These are phyloP conservation scores for Colletotrichum sp. DNA, from an alignment of 2,329 filamentous ascomycete genomes.

Conservation along the genomic window DNA sequence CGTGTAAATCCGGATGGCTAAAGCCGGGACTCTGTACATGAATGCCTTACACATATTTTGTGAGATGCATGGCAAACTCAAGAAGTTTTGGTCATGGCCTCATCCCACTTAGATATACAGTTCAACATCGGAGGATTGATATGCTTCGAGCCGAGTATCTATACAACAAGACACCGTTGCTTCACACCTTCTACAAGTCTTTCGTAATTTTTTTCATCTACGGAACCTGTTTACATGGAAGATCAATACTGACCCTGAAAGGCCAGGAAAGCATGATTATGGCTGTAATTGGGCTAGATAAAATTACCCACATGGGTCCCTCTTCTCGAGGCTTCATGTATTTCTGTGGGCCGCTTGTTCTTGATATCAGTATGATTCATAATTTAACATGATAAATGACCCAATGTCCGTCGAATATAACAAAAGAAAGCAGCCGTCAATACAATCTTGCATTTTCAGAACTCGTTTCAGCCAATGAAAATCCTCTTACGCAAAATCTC, in stretches of 20 bases:
- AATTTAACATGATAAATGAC: too few relatives aligned
- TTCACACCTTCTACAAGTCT: not conserved
- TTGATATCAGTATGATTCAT: too few relatives aligned
- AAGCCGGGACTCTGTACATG: not conserved
- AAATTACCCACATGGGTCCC: not conserved
- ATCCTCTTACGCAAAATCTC: too few relatives aligned
- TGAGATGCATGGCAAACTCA: not conserved
- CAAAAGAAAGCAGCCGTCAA: too few relatives aligned
- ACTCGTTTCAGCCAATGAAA: too few relatives aligned
- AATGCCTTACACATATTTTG: not conserved
- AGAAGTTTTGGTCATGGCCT: not conserved
- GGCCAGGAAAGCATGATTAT: not conserved
- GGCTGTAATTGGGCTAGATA: not conserved
- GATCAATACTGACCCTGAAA: not conserved
- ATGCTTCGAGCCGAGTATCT: not conserved
- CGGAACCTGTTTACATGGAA: fast-evolving
- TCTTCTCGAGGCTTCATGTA: not conserved
- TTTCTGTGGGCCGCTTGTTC: not conserved
- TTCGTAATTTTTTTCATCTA: not conserved
- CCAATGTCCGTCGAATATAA: too few relatives aligned
- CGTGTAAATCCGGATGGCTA: not conserved
- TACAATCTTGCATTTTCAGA: too few relatives aligned
- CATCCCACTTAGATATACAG: not conserved
- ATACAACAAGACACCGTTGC: not conserved
- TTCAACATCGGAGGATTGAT: not conserved